These are phyloP conservation scores for Acacia pycnantha DNA, from an alignment of 331 rosid genomes.

Conservation along the genomic window DNA sequence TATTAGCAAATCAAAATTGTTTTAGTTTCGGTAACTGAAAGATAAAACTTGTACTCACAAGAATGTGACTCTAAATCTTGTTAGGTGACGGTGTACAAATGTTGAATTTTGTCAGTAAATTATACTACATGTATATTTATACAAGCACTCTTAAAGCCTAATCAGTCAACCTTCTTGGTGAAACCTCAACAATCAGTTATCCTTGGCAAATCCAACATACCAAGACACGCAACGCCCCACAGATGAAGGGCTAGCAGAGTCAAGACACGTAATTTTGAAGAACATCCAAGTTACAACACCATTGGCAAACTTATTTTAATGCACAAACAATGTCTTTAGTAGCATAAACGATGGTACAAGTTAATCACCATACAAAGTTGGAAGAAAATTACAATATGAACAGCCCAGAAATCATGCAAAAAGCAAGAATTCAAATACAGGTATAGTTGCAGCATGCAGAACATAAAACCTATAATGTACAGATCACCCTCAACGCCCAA, in stretches of 20 bases:
- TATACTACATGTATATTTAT: neutral
- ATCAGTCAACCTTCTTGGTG: too few species aligned
- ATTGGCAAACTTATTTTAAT: neutral
- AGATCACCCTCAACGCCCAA: slow-evolving; percentile 61
- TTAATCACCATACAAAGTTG: slow-evolving; percentile 29
- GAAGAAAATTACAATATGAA: slow-evolving; percentile 27
- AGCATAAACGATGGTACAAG: slow-evolving; percentile 20
- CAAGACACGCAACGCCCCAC: neutral
- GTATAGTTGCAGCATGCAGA: slow-evolving; percentile 33
- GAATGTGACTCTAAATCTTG: neutral
- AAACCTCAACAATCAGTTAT: too few species aligned
- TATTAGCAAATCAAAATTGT: neutral
- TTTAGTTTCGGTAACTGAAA: neutral
- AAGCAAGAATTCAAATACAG: slow-evolving; percentile 32
- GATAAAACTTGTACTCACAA: neutral
- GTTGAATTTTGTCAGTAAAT: neutral
- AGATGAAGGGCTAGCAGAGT: neutral
- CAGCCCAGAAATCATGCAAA: slow-evolving; percentile 40
- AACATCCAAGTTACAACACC: slow-evolving; percentile 7
- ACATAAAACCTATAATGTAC: slow-evolving; percentile 65
- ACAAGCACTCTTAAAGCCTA: neutral
- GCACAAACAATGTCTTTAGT: slow-evolving; percentile 18
- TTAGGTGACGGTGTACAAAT: too few species aligned
- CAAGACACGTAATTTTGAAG: neutral
- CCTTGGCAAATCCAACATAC: neutral